A percentile compares a stretch with the other conserved stretches of the same genome.
These are phyloP conservation scores for Cyberlindnera americana DNA, from an alignment of 805 yeast genomes.

Conservation along the genomic window DNA sequence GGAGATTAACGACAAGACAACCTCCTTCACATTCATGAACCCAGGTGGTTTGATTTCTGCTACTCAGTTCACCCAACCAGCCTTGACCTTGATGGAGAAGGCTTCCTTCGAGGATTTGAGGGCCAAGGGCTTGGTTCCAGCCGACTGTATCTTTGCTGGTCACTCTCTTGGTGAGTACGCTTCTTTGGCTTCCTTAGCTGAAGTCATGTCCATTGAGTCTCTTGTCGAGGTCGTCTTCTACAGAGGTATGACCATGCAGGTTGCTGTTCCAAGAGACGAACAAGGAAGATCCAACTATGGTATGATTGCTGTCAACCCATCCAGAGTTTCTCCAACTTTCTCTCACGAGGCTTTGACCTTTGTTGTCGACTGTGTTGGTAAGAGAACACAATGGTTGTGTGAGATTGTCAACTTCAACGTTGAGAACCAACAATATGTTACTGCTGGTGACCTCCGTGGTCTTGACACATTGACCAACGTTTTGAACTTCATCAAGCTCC, in stretches of 20 bases:
- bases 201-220: slow-evolving; percentile 97
- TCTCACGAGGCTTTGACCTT: slow-evolving; percentile 90
- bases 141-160: slow-evolving; percentile 94
- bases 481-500: slow-evolving; percentile 86
- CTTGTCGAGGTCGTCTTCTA: slow-evolving; percentile 97
- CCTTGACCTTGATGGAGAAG: slow-evolving; percentile 98
- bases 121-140: slow-evolving; percentile 91
- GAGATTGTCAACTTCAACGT: slow-evolving; percentile 98
- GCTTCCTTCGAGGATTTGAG: slow-evolving; percentile 98
- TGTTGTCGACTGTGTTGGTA: slow-evolving; percentile 84
- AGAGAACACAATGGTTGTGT: slow-evolving; percentile 86
- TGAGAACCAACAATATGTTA: slow-evolving; percentile 96
- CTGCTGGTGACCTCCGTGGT: slow-evolving; percentile 97
- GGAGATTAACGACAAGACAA: slow-evolving; percentile 75
- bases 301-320: slow-evolving; percentile 98
- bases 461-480: slow-evolving; percentile 92
- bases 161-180: slow-evolving; percentile 99
- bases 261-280: slow-evolving; percentile 97
- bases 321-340: slow-evolving; percentile 85
- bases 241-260: slow-evolving; percentile 99
- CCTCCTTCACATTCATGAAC: slow-evolving; percentile 83
- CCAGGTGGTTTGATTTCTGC: slow-evolving; percentile 96
- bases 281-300: slow-evolving; percentile 97
- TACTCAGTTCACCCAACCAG: slow-evolving; percentile 99
- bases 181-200: slow-evolving; percentile 94